Conservation (phyloP, 495 filamentous ascomycete species). For the Mycothermus thermophilus region DNA sequence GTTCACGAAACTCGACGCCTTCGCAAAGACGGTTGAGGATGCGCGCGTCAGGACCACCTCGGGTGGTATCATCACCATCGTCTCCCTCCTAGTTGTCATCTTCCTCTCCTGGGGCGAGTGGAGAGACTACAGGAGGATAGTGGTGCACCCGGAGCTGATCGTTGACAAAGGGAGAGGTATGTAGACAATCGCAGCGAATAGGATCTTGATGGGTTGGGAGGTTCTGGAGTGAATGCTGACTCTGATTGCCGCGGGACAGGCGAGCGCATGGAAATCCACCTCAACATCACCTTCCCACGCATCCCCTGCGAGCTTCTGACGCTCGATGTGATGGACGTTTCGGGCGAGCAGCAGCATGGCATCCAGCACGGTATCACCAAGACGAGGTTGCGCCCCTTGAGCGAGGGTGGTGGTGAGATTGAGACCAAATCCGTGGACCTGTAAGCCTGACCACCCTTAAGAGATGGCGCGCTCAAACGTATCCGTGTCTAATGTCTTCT, state of each 20-base stretch:
- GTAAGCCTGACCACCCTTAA: no score
- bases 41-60: constrained; percentile 94
- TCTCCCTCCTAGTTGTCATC: constrained; percentile 71
- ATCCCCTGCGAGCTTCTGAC: constrained; percentile 92
- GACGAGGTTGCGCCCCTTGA: constrained; percentile 56
- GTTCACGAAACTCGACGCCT: constrained; percentile 93
- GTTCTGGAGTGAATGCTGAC: no score
- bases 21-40: constrained; percentile 98
- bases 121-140: constrained; percentile 76
- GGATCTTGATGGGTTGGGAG: constrained; percentile 4
- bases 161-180: constrained; percentile 92
- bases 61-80: constrained; percentile 86
- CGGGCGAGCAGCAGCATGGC: constrained; percentile 86
- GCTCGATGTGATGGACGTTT: constrained; percentile 97
- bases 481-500: no score
- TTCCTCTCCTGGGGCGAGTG: constrained; percentile 92
- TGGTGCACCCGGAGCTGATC: constrained; percentile 81
- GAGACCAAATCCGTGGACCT: constrained; percentile 60
- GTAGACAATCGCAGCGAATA: neutral
- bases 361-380: constrained; percentile 86
- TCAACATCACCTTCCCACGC: constrained; percentile 93
- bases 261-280: constrained; percentile 95
- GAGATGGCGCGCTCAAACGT: no score
- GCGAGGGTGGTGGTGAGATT: constrained; percentile 67
- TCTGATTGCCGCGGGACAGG: no score